Percentiles rank a stretch among this genome's conserved stretches.
phyloP scores from a whole-genome alignment of 345 rosid species.

The Kandelia obovata region DNA sequence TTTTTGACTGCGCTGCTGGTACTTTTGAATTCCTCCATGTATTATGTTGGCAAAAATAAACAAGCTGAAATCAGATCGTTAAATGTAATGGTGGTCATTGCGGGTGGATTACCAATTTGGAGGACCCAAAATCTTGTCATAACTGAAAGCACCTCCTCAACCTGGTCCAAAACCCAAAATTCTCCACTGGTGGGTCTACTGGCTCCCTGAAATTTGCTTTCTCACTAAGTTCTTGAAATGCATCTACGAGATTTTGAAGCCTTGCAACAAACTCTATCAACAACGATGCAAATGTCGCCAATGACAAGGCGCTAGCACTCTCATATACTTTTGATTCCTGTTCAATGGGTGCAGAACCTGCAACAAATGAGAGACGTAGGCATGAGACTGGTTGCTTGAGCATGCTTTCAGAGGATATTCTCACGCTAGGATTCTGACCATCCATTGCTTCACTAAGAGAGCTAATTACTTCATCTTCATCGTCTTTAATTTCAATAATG shows the following conservation, averaged over 20 bases:
- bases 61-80: no score
- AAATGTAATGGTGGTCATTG: no score
- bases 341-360: slow-evolving; percentile 25
- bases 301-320: slow-evolving; percentile 80
- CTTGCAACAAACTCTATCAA: slow-evolving; percentile 88
- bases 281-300: slow-evolving; percentile 83
- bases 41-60: no score
- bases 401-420: slow-evolving; percentile 17
- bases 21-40: no score
- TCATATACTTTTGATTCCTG: slow-evolving; percentile 69
- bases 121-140: no score
- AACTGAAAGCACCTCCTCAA: slow-evolving; percentile 8
- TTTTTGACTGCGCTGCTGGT: no score
- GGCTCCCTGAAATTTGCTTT: slow-evolving; percentile 72
- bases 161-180: slow-evolving; percentile 41
- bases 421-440: slow-evolving; percentile 1
- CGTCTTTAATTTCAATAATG: slow-evolving; percentile 42
- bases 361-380: slow-evolving; percentile 39
- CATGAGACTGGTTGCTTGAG: slow-evolving; percentile 55
- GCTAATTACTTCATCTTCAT: slow-evolving; percentile 38
- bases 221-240: slow-evolving; percentile 63
- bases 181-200: slow-evolving; percentile 17
- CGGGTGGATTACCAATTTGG: no score
- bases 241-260: slow-evolving; percentile 62
- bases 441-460: slow-evolving; percentile 72